Evolutionary conservation across 805 yeast species (phyloP), one percentile per base, ranked within the genome.

Genomic region (Sugiyamaella qingdaonensis): DNA sequence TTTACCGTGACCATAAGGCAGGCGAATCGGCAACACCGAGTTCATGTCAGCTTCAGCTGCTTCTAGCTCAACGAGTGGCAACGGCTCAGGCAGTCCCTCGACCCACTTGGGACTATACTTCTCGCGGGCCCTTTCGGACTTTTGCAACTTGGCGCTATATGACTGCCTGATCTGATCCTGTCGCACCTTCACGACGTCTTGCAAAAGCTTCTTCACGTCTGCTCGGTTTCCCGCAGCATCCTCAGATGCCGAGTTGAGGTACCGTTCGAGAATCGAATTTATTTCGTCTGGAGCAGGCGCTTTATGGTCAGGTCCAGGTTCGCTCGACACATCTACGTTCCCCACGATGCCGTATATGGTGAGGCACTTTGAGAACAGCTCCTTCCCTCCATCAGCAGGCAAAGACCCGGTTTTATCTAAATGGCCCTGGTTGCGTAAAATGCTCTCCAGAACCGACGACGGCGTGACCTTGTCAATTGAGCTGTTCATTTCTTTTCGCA

Each of bases 1-100:
- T 48, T 77, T 75, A 46, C 82, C 80, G 53, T 76, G 77, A 71
- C 89, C 95, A 91, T 94, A 88, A 53, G 96, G 96, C 54, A 90
- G 74, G 34, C 73, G 63, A 48, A 88, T 78, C n/a, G 72, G 68
- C 31, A 68, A 56, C 9, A 53, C 66, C 5, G 81, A 77, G 45
- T 66, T 63, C 14, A 74, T 54, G 61, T 81, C 86, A 56, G 80
- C 75, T 63, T 81, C 86, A 7, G 80, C 65, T 19, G 74, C 76
- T 8, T 78, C 78, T 43, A 72, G 68, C 51, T 80, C 74, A 54
- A 78, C 50, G 35, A 68, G 70, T 19, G 71, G 68, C 55, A 79
- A 82, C 46, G 65, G 69, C 36, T 61, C 65, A 7, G 69, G 70
- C 49, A 84, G 68, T 4, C 67, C 64, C 42, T 73, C 66, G 10